Evolutionary conservation across 2,329 filamentous ascomycete genomes (phyloP).

Genomic region (Paraconiothyrium brasiliense): DNA sequence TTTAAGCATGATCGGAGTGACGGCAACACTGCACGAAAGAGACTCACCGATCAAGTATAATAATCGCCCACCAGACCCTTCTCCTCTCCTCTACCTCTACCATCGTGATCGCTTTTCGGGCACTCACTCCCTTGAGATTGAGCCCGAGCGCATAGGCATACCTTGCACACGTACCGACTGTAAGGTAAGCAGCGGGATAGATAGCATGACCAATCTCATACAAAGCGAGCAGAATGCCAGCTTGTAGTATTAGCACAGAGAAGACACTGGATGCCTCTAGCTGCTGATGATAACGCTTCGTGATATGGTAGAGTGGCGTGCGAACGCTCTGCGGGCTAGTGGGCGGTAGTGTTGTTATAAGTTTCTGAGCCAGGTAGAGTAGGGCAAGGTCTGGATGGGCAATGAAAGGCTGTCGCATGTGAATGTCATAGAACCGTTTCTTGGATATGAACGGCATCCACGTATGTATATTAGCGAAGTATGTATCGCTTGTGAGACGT

Average conservation of each 20-base stretch:
- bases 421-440: constrained; percentile 28
- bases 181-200: constrained; percentile 48
- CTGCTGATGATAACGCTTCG: constrained; percentile 3
- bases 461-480: constrained; percentile 26
- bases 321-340: neutral
- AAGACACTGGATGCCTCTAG: neutral
- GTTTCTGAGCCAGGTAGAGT: constrained; percentile 4
- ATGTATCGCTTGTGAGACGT: constrained; percentile 20
- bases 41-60: constrained; percentile 32
- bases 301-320: neutral
- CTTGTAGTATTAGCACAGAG: constrained; percentile 26
- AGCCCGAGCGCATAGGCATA: constrained; percentile 34
- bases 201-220: constrained; percentile 50
- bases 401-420: constrained; percentile 20
- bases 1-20: neutral
- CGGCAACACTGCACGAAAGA: neutral
- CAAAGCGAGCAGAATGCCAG: constrained; percentile 40
- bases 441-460: constrained; percentile 39
- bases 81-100: constrained; percentile 34
- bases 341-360: constrained; percentile 2
- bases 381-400: constrained; percentile 1
- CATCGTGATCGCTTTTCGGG: constrained; percentile 17
- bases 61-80: constrained; percentile 38
- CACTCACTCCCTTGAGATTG: neutral
- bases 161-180: constrained; percentile 32